Base-by-base conservation (phyloP, 2,329 filamentous ascomycete species). In the Botrytis squamosa region DNA sequence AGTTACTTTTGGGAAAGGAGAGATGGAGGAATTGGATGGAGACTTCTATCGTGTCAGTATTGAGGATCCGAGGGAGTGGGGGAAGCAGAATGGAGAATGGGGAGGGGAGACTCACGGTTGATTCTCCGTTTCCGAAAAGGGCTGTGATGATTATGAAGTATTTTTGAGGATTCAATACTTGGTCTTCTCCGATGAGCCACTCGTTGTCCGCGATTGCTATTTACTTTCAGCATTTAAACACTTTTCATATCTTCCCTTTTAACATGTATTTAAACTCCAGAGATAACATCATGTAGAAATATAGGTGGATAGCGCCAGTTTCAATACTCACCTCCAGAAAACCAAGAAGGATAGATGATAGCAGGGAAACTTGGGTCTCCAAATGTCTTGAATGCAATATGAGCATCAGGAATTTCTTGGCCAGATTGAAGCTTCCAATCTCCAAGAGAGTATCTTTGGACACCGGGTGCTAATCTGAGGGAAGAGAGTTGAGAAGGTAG, bases 281-380 rank as follows among this genome's bases (percentile, higher is more conserved):
- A 3, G 10, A 22, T 33, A 8, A 16, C 3, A 14, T 22, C 12
- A 29, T 22, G 25, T n/a, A 22, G 20, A 25, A 16, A 36, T 22
- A 42, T 29, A 12, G 8, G 25, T 46, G 49, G 1, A 18, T 62
- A 22, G 36, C 14, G 0, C 22, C 14, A 20, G 14, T 18, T 38
- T 20, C 25, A n/a, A 36, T 55, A 82, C 85, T 69, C 80, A 88
- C 86, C 77, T 74, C 90, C 90, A 25, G 89, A 90, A 80, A 90
- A 95, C 92, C 92, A 95, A 3, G 90, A 90, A 3, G 92, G 93
- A 79, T 95, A 95, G 75, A 95, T 87, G 74, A 95, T 88, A 3
- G 89, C 89, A 12, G 92, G 92, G 9, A 83, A 85, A 0, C 84
- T 86, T 0, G 87, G 80, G 73, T 90, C 84, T 33, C 93, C 93